phyloP scores from a whole-genome alignment of 2,329 filamentous ascomycete species.

The Pyricularia grisea region DNA sequence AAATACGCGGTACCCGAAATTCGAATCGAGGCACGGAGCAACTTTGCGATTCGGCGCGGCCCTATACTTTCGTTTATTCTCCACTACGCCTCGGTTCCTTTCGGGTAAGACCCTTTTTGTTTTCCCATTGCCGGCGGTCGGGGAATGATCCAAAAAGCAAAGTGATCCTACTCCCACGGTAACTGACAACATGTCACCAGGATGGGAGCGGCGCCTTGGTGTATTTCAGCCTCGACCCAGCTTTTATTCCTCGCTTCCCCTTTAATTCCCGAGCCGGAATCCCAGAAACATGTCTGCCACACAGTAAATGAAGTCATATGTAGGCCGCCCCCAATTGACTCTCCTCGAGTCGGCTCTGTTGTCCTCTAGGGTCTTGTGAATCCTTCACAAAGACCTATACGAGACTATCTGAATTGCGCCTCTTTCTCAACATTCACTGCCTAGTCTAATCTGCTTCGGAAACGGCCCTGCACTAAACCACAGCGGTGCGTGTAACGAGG shows the following conservation, averaged over 20 bases:
- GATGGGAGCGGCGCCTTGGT: background rate
- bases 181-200: background rate
- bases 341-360: too few relatives aligned
- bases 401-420: too few relatives aligned
- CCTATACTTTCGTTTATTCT: background rate
- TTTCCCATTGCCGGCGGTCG: background rate
- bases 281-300: background rate
- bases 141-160: background rate
- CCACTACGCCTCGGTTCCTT: background rate
- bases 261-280: background rate
- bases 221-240: background rate
- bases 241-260: background rate
- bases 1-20: background rate
- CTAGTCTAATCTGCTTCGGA: too few relatives aligned
- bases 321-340: background rate
- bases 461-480: too few relatives aligned
- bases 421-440: too few relatives aligned
- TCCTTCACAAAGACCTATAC: too few relatives aligned
- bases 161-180: background rate
- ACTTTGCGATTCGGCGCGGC: background rate
- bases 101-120: background rate
- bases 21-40: background rate
- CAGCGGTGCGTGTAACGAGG: too few relatives aligned
- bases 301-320: background rate
- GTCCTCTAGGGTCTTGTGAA: too few relatives aligned